Evolutionary conservation across 345 rosid species (phyloP).

Genomic region (Reutealis trisperma): DNA sequence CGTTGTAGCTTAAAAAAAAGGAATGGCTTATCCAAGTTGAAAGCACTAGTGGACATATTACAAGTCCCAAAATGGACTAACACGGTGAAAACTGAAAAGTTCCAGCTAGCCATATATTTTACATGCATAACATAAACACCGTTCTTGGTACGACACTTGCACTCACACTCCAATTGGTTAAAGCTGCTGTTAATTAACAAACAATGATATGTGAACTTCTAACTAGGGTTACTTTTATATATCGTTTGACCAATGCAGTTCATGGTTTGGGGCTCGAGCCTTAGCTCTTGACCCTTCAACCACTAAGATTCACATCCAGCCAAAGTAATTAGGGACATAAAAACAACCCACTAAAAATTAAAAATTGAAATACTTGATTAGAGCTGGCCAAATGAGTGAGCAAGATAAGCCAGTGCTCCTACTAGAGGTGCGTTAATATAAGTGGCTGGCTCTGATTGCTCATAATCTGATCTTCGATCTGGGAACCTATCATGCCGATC

Average conservation of each 20-base stretch:
- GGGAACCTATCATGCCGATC: conserved; percentile 30
- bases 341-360: background rate
- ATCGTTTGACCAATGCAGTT: conserved; percentile 29
- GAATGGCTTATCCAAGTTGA: background rate
- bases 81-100: background rate
- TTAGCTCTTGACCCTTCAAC: conserved; percentile 17
- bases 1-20: too few species aligned
- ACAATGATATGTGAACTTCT: background rate
- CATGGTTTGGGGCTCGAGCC: conserved; percentile 43
- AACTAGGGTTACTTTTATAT: conserved; percentile 13
- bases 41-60: background rate
- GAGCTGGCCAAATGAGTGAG: conserved; percentile 86
- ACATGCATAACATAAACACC: conserved; percentile 17
- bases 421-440: conserved; percentile 32
- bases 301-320: conserved; percentile 12
- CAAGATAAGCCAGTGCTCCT: conserved; percentile 38
- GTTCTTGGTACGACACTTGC: conserved; percentile 27
- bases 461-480: conserved; percentile 31
- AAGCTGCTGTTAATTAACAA: background rate
- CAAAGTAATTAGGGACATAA: background rate
- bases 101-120: background rate
- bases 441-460: conserved; percentile 34
- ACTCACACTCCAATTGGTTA: background rate
- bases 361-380: conserved; percentile 12
- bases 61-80: background rate